Evolutionary conservation across 345 rosid species (phyloP), one percentile per base, ranked within the genome.

Genomic region (Stellera chamaejasme): DNA sequence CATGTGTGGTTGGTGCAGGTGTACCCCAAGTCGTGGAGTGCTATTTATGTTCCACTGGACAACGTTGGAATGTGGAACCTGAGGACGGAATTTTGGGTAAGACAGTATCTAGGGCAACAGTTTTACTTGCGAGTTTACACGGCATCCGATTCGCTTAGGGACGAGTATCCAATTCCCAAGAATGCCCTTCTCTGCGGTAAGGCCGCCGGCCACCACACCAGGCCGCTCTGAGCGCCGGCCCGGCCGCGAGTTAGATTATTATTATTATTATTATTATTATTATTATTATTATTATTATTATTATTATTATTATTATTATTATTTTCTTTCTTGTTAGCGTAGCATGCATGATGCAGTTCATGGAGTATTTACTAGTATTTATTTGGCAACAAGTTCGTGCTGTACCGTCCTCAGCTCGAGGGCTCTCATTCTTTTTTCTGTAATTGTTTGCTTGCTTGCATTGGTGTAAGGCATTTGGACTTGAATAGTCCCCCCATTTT

Each of bases 41-140:
- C 99, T 0, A 81, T 93, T 47, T 83, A 87, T 52, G 73, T 93
- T 25, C 80, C 99, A 44, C 77, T 93, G 0, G 99, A 93, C 75
- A 93, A 93, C 16, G 99, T 81, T 15, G 99, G 99, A 3, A 89
- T 89, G 99, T 93, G 99, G 99, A 78, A 93, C 82, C 4, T 93
- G 54, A 82, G 99, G 69, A 54, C 96, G 0, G 99, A 93, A 70
- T 78, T 79, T 16, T 93, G 97, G 99, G 99, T 94, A 10, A 70
- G 97, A 16, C 98, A 84, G 55, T 92, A 92, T 75, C 84, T 92
- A 4, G 98, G 98, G 54, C 98, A 92, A 59, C 99, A 93, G 43
- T 67, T 93, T 23, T 93, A 93, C 44, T 27, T 93, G 65, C 81
- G 99, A 4, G 97, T 93, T 32, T 82, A 63, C 62, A 89, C 99